Evolutionary conservation across 352 stramenopile genomes (phyloP), one percentile per base, ranked within the genome.

Genomic region (Globisporangium radiosum): DNA sequence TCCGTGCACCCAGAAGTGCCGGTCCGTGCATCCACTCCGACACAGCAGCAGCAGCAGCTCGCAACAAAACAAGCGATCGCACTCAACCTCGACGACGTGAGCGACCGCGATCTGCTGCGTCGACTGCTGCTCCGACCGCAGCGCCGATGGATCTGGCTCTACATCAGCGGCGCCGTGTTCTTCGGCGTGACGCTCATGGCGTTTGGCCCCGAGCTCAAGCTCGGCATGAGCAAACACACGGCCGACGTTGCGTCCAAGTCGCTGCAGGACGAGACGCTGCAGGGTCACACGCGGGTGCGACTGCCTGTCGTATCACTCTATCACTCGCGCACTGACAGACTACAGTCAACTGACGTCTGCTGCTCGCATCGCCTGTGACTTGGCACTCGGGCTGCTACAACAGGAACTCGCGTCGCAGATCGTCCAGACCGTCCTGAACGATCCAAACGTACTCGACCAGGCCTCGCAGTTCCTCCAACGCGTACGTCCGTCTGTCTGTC

Each of bases 371-470:
- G 25, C 25, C 25, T 33, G 25, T 33, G 13, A 15, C 25, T 40
- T 59, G 25, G n/a, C 44, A 7, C 3, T 42, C n/a, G 52, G 25
- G 37, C 19, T 52, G 39, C 7, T 45, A 8, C 36, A 10, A 10
- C 13, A 74, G 66, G 71, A 92, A 49, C 59, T 94, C 47, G 84
- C 84, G 7, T 92, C 81, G 7, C 81, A 92, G 72, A 94, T 94
- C 65, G 81, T 94, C 10, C 84, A 94, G 66, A 94, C 84, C 7
- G 81, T 94, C 65, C 70, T 94, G 13, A 92, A 92, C 56, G 84
- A 94, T 65, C 75, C 81, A 17, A 88, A 94, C 49, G 84, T 94
- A 54, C 71, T 94, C 37, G 70, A 90, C 55, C 84, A 94, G 68
- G 81, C 84, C 15, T 87, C 80, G 10, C 65, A 68, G 38, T 94